phyloP scores from a whole-genome alignment of 2,329 filamentous ascomycete species.

The Pyrenophora graminea region DNA sequence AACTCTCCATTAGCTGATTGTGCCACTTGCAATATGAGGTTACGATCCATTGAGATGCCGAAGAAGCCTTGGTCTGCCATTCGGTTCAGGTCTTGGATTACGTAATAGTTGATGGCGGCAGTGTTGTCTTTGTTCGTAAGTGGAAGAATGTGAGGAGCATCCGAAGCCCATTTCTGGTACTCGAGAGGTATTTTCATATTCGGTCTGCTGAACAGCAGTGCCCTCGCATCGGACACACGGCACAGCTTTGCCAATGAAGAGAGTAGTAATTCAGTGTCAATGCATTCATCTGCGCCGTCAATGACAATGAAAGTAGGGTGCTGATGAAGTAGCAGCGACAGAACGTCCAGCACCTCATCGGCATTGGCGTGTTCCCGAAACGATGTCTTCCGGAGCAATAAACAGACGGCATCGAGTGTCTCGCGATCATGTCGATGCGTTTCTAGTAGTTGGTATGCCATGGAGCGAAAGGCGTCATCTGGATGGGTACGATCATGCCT shows the following conservation, averaged over 20 bases:
- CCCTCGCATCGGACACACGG: conserved; percentile 28
- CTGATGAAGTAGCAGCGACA: conserved; percentile 34
- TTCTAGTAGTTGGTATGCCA: conserved; percentile 34
- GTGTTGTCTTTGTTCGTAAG: conserved; percentile 24
- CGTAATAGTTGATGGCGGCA: conserved; percentile 22
- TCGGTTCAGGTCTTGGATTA: conserved; percentile 25
- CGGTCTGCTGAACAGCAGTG: conserved; percentile 34
- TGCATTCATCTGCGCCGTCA: conserved; percentile 38
- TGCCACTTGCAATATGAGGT: conserved; percentile 23
- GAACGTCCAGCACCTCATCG: conserved; percentile 32
- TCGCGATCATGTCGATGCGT: conserved; percentile 26
- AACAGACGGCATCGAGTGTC: conserved; percentile 34
- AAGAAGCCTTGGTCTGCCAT: conserved; percentile 39
- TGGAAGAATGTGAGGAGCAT: conserved; percentile 28
- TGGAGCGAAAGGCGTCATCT: conserved; percentile 30
- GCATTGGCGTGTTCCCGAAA: conserved; percentile 29
- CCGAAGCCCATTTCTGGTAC: conserved; percentile 37
- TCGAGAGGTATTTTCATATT: conserved; percentile 30
- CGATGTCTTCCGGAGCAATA: conserved; percentile 33
- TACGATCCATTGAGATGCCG: conserved; percentile 33
- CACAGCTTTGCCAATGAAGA: conserved; percentile 27
- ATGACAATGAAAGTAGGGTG: conserved; percentile 39
- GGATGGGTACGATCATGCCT: conserved; percentile 21
- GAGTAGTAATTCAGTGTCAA: conserved; percentile 25
- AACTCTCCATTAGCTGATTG: conserved; percentile 32